A percentile compares a stretch with the other conserved stretches of the same genome.
Conservation (phyloP, 2,329 filamentous ascomycete genomes). For the Didymellaceae sp. region DNA sequence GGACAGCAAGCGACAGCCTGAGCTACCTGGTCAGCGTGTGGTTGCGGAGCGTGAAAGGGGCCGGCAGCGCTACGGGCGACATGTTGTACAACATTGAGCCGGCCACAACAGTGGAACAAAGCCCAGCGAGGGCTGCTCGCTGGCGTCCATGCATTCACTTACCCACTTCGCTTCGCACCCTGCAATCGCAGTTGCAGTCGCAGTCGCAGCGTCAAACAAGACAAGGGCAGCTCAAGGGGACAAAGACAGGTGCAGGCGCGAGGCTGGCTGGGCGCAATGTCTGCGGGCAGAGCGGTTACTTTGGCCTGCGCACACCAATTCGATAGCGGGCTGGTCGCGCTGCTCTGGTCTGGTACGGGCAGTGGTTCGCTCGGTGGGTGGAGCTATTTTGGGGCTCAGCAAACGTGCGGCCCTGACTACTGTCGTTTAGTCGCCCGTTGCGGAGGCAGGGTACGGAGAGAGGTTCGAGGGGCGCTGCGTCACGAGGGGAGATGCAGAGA, state of each 20-base stretch:
- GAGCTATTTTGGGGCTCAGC: slow-evolving; percentile 33
- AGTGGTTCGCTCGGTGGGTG: slow-evolving; percentile 21
- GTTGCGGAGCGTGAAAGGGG: slow-evolving; percentile 37
- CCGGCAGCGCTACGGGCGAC: slow-evolving; percentile 35
- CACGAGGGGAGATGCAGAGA: slow-evolving; percentile 9
- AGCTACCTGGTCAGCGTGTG: slow-evolving; percentile 39
- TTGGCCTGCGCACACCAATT: slow-evolving; percentile 11
- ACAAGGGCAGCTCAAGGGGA: slow-evolving; percentile 19
- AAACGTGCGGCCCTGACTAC: slow-evolving; percentile 32
- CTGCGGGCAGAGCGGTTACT: slow-evolving; percentile 6
- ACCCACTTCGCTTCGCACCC: slow-evolving; percentile 29
- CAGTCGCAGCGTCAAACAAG: no score
- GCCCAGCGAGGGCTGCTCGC: slow-evolving; percentile 24
- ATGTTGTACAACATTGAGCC: slow-evolving; percentile 45
- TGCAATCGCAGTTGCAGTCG: no score
- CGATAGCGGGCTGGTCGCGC: slow-evolving; percentile 9
- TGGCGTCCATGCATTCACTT: slow-evolving; percentile 32
- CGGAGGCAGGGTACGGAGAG: slow-evolving; percentile 13
- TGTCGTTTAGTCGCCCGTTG: slow-evolving; percentile 28
- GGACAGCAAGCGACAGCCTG: slow-evolving; percentile 34
- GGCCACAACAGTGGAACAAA: slow-evolving; percentile 43
- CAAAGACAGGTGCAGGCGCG: slow-evolving; percentile 22
- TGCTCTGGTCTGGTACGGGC: slow-evolving; percentile 5
- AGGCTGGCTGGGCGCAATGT: slow-evolving; percentile 9
- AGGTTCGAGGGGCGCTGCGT: slow-evolving; percentile 16